Base-by-base conservation (phyloP, 768 basidiomycete genomes). In the Coprinopsis strossmayeri region DNA sequence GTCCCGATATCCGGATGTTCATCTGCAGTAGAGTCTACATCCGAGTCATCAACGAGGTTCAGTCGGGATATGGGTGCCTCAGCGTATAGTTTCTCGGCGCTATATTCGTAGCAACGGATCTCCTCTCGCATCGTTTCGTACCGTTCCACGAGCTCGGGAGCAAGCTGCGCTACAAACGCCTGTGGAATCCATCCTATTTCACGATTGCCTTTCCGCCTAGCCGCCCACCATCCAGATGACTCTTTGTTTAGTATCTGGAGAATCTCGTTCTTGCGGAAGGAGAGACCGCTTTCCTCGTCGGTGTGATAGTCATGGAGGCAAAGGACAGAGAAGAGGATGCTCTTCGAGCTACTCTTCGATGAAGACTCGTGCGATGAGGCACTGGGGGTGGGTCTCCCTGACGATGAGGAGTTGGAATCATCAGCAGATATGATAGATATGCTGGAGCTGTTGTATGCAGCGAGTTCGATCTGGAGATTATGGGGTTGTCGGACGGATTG, bases 201-300 rank as follows among this genome's bases (percentile, higher is more conserved):
- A 42, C 73, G 67, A 11, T 74, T 75, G 30, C 70, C 70, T 10
- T 65, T 64, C 20, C 78, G 70, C 65, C 84, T 75, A 17, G 87
- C 88, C 17, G 84, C 87, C 85, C 87, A 90, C 87, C 87, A 90
- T 9, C 88, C 87, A 1, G 81, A 77, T 11, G 74, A 71, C 61
- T 88, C 84, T 61, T 77, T 72, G 62, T 79, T 80, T 38, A 90
- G 69, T 45, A 90, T 68, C 20, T 78, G 74, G 24, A 91, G 64
- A 18, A 88, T 75, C 53, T 89, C 87, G 52, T 79, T 77, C 65
- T 77, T 76, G 34, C 64, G 64, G 62, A 90, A 87, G 2, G 76
- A 65, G 15, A 89, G 70, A 48, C 82, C 79, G 56, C 73, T 74
- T 13, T 70, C 63, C 54, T 88, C 88, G 20, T 73, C 66, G 2